Evolutionary conservation across 2,329 filamentous ascomycete genomes (phyloP).

Genomic region (Penicillium crustosum): DNA sequence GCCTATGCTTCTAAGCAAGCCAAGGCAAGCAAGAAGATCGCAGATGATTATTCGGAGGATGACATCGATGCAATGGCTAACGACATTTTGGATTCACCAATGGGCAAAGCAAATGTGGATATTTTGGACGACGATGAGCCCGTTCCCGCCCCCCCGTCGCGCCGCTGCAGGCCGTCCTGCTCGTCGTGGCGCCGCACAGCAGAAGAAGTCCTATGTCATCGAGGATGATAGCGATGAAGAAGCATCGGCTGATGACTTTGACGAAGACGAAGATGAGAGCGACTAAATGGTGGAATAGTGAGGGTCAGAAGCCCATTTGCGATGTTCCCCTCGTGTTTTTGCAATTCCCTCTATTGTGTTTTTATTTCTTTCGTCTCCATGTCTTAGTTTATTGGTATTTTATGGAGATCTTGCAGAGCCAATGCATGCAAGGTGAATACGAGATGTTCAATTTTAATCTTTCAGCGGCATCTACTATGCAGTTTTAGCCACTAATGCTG

Average conservation of each 20-base stretch:
- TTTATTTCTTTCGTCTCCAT: constrained; percentile 7
- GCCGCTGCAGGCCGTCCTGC: constrained; percentile 40
- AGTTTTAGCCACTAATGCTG: too few species aligned
- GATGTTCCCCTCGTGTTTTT: background rate
- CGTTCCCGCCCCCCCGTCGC: constrained; percentile 30
- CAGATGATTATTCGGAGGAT: constrained; percentile 45
- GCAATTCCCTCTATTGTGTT: background rate
- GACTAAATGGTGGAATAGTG: constrained; percentile 23
- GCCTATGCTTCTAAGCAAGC: constrained; percentile 54
- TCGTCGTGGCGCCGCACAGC: constrained; percentile 43
- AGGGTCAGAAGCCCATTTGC: background rate
- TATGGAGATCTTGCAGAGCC: constrained; percentile 21
- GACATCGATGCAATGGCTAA: constrained; percentile 51
- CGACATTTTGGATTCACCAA: constrained; percentile 48
- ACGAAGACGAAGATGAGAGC: constrained; percentile 32
- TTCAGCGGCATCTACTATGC: background rate
- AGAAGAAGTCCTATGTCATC: constrained; percentile 46
- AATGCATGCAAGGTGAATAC: constrained; percentile 9
- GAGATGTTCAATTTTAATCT: background rate
- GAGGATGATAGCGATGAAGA: constrained; percentile 42
- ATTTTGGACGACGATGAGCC: constrained; percentile 36
- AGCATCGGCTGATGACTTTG: constrained; percentile 44
- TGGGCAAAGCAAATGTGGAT: constrained; percentile 40
- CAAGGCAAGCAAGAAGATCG: constrained; percentile 50
- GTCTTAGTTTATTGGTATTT: constrained; percentile 11